Conservation (phyloP, 2,329 filamentous ascomycete genomes). For the Fusarium xylarioides region DNA sequence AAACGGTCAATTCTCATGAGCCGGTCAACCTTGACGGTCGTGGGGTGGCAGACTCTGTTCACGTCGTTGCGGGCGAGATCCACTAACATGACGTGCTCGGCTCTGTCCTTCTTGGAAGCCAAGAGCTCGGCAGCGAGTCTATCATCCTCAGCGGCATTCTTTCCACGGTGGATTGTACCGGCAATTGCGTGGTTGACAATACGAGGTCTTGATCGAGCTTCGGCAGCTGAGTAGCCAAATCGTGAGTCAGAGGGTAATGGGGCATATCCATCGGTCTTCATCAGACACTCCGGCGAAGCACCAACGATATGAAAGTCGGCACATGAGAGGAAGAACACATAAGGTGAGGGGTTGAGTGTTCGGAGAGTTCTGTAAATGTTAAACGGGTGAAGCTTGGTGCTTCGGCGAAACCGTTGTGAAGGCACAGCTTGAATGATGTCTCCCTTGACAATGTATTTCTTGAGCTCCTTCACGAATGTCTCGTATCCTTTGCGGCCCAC, state of each 20-base stretch:
- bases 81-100: constrained; percentile 97
- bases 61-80: constrained; percentile 96
- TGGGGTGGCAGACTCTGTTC: constrained; percentile 92
- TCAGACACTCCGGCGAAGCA: constrained; percentile 92
- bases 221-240: constrained; percentile 39
- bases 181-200: constrained; percentile 98
- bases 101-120: constrained; percentile 79
- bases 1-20: constrained; percentile 96
- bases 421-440: constrained; percentile 99
- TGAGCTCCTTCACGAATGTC: constrained; percentile 83
- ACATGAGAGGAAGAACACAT: constrained; percentile 96
- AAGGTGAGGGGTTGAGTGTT: constrained; percentile 97
- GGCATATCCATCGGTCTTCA: constrained; percentile 67
- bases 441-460: constrained; percentile 88
- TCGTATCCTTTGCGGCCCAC: constrained; percentile 91
- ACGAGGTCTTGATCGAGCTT: constrained; percentile 73
- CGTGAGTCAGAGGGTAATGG: constrained; percentile 36
- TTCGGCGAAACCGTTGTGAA: constrained; percentile 89
- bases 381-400: constrained; percentile 92
- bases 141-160: constrained; percentile 80
- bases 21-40: constrained; percentile 88
- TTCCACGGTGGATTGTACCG: constrained; percentile 88
- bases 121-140: constrained; percentile 73
- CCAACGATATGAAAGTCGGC: constrained; percentile 93
- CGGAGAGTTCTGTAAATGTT: constrained; percentile 97